Evolutionary conservation across 2,329 filamentous ascomycete species (phyloP), one percentile per base, ranked within the genome.

Genomic region (Diplodia mutila): DNA sequence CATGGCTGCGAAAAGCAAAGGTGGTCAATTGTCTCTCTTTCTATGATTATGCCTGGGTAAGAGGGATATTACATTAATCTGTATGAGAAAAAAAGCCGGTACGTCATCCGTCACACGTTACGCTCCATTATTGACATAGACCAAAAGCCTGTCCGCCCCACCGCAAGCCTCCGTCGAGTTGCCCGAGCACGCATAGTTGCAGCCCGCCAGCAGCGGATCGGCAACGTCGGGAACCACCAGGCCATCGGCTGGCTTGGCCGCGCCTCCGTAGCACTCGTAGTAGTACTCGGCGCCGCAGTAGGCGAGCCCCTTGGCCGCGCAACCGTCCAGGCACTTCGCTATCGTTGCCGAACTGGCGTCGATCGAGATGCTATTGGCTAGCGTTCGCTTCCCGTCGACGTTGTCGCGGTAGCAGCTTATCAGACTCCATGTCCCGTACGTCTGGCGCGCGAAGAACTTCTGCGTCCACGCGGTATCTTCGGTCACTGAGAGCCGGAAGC

Each of bases 191-290:
- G 63, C 49, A 9, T 57, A 66, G 21, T 57, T 27, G 39, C 63
- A 66, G 0, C 63, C 63, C 1, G 63, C 63, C n/a, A 34, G 12
- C 8, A 66, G 63, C n/a, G 52, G 48, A 18, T 65, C 61, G 2
- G 48, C 21, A 7, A 12, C 25, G 0, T 14, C 51, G 1, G 63
- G 1, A 4, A 39, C 63, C 2, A 49, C 32, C 11, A 66, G 52
- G 21, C 25, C 48, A 14, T 55, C 53, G 3, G 37, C 39, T 5
- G 73, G 73, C 27, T 73, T 70, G 23, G 68, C 72, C 66, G 75
- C 74, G 23, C 77, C 76, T 69, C 76, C 77, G 70, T 72, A 78
- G 52, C 76, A 77, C 70, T 80, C 75, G 54, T 72, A 72, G 39
- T 70, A 70, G 54, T 75, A 75, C 66, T 75, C 73, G 0, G 74